A percentile compares a stretch with the other conserved stretches of the same genome.
phyloP scores from a whole-genome alignment of 1,284 basidiomycete species.

The Rhodotorula mucilaginosa region DNA sequence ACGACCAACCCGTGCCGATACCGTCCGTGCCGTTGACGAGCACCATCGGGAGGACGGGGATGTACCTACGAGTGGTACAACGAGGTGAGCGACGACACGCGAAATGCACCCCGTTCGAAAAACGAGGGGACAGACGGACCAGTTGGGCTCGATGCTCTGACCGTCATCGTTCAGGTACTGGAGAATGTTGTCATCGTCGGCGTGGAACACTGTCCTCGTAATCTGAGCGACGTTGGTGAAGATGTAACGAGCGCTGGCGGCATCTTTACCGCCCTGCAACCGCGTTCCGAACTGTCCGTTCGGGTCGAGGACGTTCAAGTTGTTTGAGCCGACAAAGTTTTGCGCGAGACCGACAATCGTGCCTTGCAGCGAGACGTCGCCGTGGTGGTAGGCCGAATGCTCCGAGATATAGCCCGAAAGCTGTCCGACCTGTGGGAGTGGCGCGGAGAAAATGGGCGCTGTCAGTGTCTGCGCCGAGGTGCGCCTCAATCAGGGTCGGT shows the following conservation, averaged over 20 bases:
- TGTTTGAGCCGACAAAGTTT: conserved; percentile 93
- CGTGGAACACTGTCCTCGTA: conserved; percentile 76
- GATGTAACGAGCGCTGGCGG: conserved; percentile 95
- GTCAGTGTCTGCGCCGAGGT: background rate
- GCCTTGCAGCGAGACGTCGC: conserved; percentile 77
- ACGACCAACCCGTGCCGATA: conserved; percentile 99
- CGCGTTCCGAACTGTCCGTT: conserved; percentile 97
- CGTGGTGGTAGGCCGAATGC: conserved; percentile 95
- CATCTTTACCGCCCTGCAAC: conserved; percentile 80
- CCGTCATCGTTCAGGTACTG: conserved; percentile 86
- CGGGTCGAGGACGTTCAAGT: conserved; percentile 83
- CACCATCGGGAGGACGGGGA: conserved; percentile 84
- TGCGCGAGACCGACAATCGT: conserved; percentile 96
- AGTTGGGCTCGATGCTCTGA: conserved; percentile 85
- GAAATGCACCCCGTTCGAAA: background rate
- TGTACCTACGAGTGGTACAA: conserved; percentile 55
- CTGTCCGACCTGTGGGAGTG: conserved; percentile 72
- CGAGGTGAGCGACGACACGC: background rate
- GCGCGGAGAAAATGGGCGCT: too few relatives aligned
- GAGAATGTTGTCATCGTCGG: conserved; percentile 80
- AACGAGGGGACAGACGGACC: conserved; percentile 45
- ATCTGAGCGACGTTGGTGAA: conserved; percentile 79
- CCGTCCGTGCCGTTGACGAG: conserved; percentile 94
- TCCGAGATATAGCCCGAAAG: conserved; percentile 92
- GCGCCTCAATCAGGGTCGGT: background rate